Evolutionary conservation across 1,284 basidiomycete species (phyloP), one percentile per base, ranked within the genome.

Genomic region (Limonomyces culmigenus): DNA sequence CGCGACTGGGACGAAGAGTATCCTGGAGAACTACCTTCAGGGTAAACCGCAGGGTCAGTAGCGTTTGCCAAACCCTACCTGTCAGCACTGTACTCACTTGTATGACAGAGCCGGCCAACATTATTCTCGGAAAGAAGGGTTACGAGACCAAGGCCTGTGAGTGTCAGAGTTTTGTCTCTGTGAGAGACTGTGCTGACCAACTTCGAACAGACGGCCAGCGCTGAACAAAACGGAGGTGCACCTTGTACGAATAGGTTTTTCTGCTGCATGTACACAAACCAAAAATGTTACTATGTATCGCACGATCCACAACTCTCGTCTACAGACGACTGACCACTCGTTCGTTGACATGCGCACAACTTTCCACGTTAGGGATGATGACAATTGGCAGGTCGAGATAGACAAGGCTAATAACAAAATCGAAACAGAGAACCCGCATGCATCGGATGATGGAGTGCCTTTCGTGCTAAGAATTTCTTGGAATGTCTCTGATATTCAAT

Each of bases 1-100:
- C 53, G 88, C 89, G 8, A 58, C 60, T 29, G 91, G 91, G 17
- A 70, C 77, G 19, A 78, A 68, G 62, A 67, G 67, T 42, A 95
- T 95, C 53, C 64, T 95, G 40, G 65, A 75, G 41, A 76, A 84
- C 56, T 93, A 81, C 65, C 56, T 91, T 43, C 51, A 52, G 3
- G 61, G 60, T 42, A 70, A 78, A 55, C 53, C 65, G 2, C 87
- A 93, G 56, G 70, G n/a, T n/a, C n/a, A n/a, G n/a, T n/a, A n/a
- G n/a, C n/a, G n/a, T n/a, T n/a, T n/a, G n/a, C n/a, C n/a, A n/a
- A n/a, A n/a, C n/a, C n/a, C n/a, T n/a, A n/a, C n/a, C n/a, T n/a
- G n/a, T n/a, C n/a, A n/a, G n/a, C n/a, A n/a, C n/a, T n/a, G n/a
- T n/a, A n/a, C n/a, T n/a, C n/a, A n/a, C n/a, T n/a, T n/a, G n/a